Evolutionary conservation across 495 filamentous ascomycete species (phyloP).

Genomic region (Mytilinidion resinicola): DNA sequence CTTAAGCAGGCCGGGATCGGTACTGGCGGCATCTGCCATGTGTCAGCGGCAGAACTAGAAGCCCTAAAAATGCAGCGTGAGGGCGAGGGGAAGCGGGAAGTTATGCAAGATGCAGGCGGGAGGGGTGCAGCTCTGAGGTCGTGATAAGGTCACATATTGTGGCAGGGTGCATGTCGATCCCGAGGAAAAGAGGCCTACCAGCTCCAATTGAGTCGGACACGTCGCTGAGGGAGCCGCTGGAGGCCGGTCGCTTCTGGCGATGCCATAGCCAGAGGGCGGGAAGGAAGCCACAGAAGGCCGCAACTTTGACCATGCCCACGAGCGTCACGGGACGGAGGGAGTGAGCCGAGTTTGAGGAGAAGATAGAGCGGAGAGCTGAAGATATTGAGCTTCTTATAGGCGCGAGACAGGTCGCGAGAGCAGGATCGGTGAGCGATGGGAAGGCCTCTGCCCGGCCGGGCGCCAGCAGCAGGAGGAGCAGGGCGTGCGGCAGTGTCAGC

Average conservation of each 20-base stretch:
- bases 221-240: neutral
- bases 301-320: conserved; percentile 29
- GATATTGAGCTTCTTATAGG: conserved; percentile 5
- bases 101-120: neutral
- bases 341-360: neutral
- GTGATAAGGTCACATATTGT: conserved; percentile 1
- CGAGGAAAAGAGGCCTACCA: conserved; percentile 7
- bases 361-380: neutral
- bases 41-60: neutral
- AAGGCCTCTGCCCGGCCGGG: conserved; percentile 2
- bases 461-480: conserved; percentile 15
- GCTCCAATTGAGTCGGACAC: conserved; percentile 2
- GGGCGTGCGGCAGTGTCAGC: conserved; percentile 19
- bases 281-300: conserved; percentile 25
- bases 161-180: neutral
- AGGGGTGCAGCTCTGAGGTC: neutral
- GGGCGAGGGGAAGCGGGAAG: neutral
- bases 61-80: neutral
- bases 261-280: conserved; percentile 26
- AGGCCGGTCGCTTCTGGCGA: neutral
- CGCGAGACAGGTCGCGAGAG: neutral
- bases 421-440: conserved; percentile 11
- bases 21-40: conserved; percentile 27
- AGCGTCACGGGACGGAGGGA: neutral
- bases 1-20: conserved; percentile 69